phyloP scores from a whole-genome alignment of 177 flowering plant species.

The Vitis hybrid region DNA sequence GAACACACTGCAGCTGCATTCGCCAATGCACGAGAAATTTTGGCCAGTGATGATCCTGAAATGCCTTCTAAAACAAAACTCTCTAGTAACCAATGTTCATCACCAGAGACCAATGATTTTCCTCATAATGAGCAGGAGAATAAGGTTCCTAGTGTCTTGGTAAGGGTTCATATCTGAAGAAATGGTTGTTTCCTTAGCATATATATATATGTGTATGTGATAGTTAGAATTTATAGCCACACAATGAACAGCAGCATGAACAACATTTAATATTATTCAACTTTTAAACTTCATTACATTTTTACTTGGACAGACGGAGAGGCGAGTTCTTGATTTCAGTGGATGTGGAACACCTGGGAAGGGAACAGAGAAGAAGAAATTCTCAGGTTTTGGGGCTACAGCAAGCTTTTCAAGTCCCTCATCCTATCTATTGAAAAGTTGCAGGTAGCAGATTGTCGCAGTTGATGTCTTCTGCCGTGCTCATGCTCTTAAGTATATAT shows the following conservation, averaged over 20 bases:
- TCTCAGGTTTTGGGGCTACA: constrained; percentile 15
- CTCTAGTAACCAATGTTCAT: background rate
- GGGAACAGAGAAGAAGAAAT: constrained; percentile 36
- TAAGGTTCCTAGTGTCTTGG: no score
- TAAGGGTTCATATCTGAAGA: no score
- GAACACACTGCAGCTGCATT: constrained; percentile 66
- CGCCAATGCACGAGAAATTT: constrained; percentile 67
- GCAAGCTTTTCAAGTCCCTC: constrained; percentile 58
- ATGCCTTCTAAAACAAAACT: constrained; percentile 27
- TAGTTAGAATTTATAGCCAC: no score
- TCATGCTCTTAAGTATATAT: background rate
- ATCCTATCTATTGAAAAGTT: constrained; percentile 71
- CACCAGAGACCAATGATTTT: constrained; percentile 8
- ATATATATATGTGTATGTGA: no score
- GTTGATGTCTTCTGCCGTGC: background rate
- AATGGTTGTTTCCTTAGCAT: no score
- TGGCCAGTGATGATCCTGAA: constrained; percentile 66
- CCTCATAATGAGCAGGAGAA: constrained; percentile 15
- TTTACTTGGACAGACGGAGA: constrained; percentile 54
- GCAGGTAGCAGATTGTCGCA: constrained; percentile 42
- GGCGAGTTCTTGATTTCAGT: constrained; percentile 88
- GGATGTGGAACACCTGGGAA: constrained; percentile 82
- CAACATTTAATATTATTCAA: no score
- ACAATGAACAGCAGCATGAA: no score
- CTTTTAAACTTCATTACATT: no score